Percentiles rank a stretch among this genome's conserved stretches.
These are phyloP conservation scores for Diplocarpon mali DNA, from an alignment of 2,329 filamentous ascomycete species.

Conservation along the genomic window DNA sequence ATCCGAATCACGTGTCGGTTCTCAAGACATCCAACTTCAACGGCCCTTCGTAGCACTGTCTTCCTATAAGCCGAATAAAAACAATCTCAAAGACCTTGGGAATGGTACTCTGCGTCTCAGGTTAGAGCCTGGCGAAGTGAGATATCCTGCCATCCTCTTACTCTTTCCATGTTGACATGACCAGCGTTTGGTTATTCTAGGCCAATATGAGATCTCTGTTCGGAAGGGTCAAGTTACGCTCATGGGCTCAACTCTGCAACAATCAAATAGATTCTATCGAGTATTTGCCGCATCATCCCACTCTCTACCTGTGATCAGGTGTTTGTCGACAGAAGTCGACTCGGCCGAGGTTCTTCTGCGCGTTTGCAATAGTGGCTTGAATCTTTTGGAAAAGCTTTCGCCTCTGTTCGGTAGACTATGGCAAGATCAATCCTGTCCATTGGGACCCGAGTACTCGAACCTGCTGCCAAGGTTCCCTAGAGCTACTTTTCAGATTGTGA, in stretches of 20 bases:
- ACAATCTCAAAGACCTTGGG: slow-evolving; percentile 31
- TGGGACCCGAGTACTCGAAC: slow-evolving; percentile 10
- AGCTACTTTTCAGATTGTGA: slow-evolving; percentile 40
- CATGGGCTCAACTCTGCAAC: slow-evolving; percentile 49
- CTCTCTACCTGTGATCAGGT: slow-evolving; percentile 56
- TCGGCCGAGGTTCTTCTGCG: slow-evolving; percentile 46
- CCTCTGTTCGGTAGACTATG: slow-evolving; percentile 58
- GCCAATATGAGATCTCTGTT: slow-evolving; percentile 56
- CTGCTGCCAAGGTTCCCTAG: slow-evolving; percentile 16
- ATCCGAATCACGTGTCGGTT: slow-evolving; percentile 18
- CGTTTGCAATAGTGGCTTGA: slow-evolving; percentile 37
- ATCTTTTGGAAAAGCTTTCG: slow-evolving; percentile 46
- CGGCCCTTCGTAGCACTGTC: slow-evolving; percentile 31
- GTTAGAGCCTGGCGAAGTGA: slow-evolving; percentile 40
- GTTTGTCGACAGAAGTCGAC: slow-evolving; percentile 32
- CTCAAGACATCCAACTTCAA: slow-evolving; percentile 14
- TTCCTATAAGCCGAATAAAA: slow-evolving; percentile 35
- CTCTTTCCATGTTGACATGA: slow-evolving; percentile 8
- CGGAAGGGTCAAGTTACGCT: slow-evolving; percentile 51
- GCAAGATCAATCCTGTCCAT: slow-evolving; percentile 35
- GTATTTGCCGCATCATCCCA: slow-evolving; percentile 59
- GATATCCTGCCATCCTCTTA: background rate
- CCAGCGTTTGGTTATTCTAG: slow-evolving; percentile 53
- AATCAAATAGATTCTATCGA: slow-evolving; percentile 38
- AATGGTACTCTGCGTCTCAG: slow-evolving; percentile 33